phyloP scores from a whole-genome alignment of 2,329 filamentous ascomycete species.

The Penicillium rolfsii region DNA sequence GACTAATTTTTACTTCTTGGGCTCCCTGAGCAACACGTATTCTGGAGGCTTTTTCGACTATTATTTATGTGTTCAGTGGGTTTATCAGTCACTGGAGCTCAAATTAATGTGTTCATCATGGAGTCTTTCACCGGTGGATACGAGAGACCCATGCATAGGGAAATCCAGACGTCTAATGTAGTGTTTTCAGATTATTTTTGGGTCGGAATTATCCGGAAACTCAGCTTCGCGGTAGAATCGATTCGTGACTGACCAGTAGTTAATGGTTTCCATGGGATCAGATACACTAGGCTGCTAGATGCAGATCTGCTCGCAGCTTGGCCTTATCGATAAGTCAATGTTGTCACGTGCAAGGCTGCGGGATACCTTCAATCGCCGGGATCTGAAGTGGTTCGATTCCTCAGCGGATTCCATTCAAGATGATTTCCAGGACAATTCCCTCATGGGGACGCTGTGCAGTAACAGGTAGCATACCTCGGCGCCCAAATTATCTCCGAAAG shows the following conservation, averaged over 20 bases:
- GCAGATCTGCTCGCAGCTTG: not conserved
- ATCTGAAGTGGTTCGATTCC: slow-evolving; percentile 22
- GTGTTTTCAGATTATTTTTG: too few relatives aligned
- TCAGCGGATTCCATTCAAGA: slow-evolving; percentile 24
- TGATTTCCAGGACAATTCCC: slow-evolving; percentile 36
- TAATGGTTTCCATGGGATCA: not conserved
- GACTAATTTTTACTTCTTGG: slow-evolving; percentile 9
- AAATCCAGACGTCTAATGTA: too few relatives aligned
- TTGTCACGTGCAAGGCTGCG: slow-evolving; percentile 21
- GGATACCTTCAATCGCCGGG: slow-evolving; percentile 14
- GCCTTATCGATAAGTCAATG: slow-evolving; percentile 24
- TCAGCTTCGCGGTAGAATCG: not conserved
- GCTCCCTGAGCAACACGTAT: too few relatives aligned
- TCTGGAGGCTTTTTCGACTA: not conserved
- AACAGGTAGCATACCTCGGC: slow-evolving; percentile 16
- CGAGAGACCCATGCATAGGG: not conserved
- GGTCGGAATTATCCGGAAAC: not conserved
- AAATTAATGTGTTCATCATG: not conserved
- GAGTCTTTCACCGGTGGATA: not conserved
- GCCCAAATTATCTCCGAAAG: slow-evolving; percentile 19
- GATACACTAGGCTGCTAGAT: not conserved
- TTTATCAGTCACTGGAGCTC: not conserved
- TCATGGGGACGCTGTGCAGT: slow-evolving; percentile 30
- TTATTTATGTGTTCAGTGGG: not conserved
- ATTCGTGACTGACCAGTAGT: not conserved